Conservation (phyloP, 2,329 filamentous ascomycete species). For the Ophiostoma novo-ulmi region DNA sequence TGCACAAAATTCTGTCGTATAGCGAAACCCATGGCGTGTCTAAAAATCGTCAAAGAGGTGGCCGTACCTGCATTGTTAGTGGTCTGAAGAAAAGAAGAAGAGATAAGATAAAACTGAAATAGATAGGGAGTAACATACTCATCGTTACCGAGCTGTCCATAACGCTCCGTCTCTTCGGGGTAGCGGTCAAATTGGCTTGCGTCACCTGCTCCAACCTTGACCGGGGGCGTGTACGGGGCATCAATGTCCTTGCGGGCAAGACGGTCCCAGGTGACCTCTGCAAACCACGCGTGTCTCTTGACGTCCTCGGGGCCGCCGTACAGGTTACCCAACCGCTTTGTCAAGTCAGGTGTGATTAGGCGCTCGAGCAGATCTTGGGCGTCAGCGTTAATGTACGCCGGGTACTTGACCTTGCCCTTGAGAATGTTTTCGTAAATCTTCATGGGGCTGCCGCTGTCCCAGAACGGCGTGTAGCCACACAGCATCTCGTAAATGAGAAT, state of each 20-base stretch:
- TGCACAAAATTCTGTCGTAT: neutral
- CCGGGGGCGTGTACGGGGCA: constrained; percentile 92
- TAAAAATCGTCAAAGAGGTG: neutral
- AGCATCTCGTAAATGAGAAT: constrained; percentile 99
- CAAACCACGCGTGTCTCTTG: constrained; percentile 93
- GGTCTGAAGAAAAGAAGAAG: neutral
- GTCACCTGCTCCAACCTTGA: constrained; percentile 88
- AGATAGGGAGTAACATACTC: constrained; percentile 59
- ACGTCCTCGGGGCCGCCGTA: constrained; percentile 88
- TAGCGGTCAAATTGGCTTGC: constrained; percentile 98
- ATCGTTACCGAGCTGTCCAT: constrained; percentile 73
- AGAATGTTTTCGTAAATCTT: constrained; percentile 99
- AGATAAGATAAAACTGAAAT: neutral
- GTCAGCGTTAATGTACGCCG: constrained; percentile 88
- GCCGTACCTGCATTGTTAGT: constrained; percentile 2
- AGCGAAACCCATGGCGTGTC: neutral
- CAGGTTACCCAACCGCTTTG: constrained; percentile 89
- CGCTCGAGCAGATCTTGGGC: constrained; percentile 88
- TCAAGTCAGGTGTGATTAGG: constrained; percentile 89
- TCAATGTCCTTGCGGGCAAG: constrained; percentile 95
- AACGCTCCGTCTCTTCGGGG: constrained; percentile 91
- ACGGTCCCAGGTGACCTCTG: constrained; percentile 96
- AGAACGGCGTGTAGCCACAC: constrained; percentile 97
- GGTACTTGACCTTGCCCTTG: constrained; percentile 92
- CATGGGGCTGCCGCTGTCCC: constrained; percentile 95